Evolutionary conservation across 2,329 filamentous ascomycete genomes (phyloP), one percentile per base, ranked within the genome.

Genomic region (Dothistroma septosporum): DNA sequence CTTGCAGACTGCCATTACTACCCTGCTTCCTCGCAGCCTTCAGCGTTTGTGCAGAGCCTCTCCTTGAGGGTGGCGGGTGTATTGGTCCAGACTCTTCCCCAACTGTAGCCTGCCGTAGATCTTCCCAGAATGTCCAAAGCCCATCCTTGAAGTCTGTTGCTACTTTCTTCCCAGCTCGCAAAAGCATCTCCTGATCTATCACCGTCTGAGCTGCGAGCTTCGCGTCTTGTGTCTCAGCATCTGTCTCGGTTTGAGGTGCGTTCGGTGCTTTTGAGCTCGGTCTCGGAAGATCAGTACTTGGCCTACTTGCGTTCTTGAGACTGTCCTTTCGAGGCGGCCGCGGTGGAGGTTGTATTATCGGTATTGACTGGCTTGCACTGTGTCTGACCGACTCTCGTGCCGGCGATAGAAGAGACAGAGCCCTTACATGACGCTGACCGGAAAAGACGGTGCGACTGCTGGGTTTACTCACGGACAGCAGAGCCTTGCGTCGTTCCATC

Each of bases 51-150:
- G 60, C 66, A 16, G 69, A 70, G 46, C 61, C 65, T 61, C 70
- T 65, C 48, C 64, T 60, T 9, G 66, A 64, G 10, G 61, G 61
- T n/a, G 60, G 56, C 31, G 62, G 58, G 62, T 76, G 74, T 35
- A 77, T 77, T 47, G 85, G 87, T 62, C 81, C 86, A 16, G 87
- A 90, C 77, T 99, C 94, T 58, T 99, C 94, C 24, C 94, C 94
- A 7, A 99, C 92, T 0, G 94, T 96, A 14, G 93, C 95, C 76
- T 97, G 94, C 66, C 92, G 85, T 53, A 99, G 86, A 72, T 99
- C 94, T 74, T 97, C 94, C 61, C 96, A 86, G 76, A 99, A 99
- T 1, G 91, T 96, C 86, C 90, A 92, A 53, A 99, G 78, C 1
- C 94, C 93, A 55, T 94, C 86, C 73, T 88, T 91, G 75, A 99